phyloP scores from a whole-genome alignment of 1,284 basidiomycete species.

The Mycosarcoma maydis region DNA sequence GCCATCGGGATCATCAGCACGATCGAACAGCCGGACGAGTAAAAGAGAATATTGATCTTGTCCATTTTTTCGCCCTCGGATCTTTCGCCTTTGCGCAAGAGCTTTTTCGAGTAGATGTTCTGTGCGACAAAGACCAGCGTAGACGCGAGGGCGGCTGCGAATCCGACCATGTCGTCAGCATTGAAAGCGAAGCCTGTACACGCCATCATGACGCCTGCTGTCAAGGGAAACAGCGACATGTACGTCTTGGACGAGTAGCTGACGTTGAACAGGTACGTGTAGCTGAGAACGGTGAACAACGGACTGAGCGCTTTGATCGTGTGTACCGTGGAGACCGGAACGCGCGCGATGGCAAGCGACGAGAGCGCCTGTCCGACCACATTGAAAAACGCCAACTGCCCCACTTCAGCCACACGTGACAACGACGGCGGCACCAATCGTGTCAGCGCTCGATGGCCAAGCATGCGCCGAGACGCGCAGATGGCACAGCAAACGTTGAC shows the following conservation, averaged over 20 bases:
- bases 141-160: constrained; percentile 41
- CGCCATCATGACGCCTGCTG: constrained; percentile 94
- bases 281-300: constrained; percentile 93
- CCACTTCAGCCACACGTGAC: constrained; percentile 79
- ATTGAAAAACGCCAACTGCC: constrained; percentile 91
- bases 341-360: constrained; percentile 92
- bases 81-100: constrained; percentile 72
- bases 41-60: constrained; percentile 95
- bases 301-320: constrained; percentile 88
- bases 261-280: constrained; percentile 89
- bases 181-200: constrained; percentile 93
- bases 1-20: constrained; percentile 68
- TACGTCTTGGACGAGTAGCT: constrained; percentile 92
- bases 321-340: constrained; percentile 96
- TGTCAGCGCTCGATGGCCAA: constrained; percentile 45
- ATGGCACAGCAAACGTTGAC: constrained; percentile 85
- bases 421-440: constrained; percentile 72
- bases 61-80: constrained; percentile 75
- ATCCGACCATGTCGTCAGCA: constrained; percentile 65
- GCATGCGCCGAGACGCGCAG: constrained; percentile 45
- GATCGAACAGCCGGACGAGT: constrained; percentile 93
- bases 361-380: constrained; percentile 97
- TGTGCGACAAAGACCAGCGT: constrained; percentile 87
- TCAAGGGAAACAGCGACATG: constrained; percentile 90
- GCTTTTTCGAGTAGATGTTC: constrained; percentile 99